A percentile compares a stretch with the other conserved stretches of the same genome.
Conservation (phyloP, 2,329 filamentous ascomycete genomes). For the Setomelanomma holmii region DNA sequence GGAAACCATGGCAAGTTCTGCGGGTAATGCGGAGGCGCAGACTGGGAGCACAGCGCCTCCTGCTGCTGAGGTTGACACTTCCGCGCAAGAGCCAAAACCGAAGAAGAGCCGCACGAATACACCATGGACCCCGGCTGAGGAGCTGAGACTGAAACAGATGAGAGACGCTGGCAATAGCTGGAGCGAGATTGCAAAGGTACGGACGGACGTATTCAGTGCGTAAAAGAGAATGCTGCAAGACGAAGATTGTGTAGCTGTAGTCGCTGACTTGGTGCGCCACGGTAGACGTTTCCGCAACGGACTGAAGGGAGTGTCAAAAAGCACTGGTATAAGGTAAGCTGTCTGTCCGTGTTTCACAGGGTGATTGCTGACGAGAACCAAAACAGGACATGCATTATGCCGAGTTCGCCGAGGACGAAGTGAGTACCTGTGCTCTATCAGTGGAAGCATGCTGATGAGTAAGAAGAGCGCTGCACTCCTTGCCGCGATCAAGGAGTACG, state of each 20-base stretch:
- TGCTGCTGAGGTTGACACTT: conserved; percentile 28
- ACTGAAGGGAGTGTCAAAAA: conserved; percentile 99
- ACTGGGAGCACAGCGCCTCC: conserved; percentile 30
- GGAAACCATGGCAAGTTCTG: conserved; percentile 32
- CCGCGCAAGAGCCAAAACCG: conserved; percentile 52
- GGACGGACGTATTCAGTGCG: neutral
- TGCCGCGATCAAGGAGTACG: conserved; percentile 97
- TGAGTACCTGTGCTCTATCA: conserved; percentile 51
- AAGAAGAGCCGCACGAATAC: conserved; percentile 99
- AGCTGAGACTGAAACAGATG: conserved; percentile 91
- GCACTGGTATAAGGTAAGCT: conserved; percentile 92
- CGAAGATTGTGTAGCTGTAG: neutral
- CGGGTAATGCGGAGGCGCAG: conserved; percentile 22
- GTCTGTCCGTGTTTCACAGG: conserved; percentile 16
- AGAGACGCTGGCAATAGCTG: conserved; percentile 91
- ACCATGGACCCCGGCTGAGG: conserved; percentile 95
- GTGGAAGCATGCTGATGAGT: conserved; percentile 33
- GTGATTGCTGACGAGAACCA: conserved; percentile 29
- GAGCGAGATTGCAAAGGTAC: conserved; percentile 97
- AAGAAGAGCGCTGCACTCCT: conserved; percentile 77
- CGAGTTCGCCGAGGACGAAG: conserved; percentile 97
- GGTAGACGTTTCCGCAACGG: conserved; percentile 84
- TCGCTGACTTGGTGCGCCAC: neutral
- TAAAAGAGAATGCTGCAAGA: too few relatives aligned
- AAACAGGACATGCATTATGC: conserved; percentile 97